phyloP scores from a whole-genome alignment of 129 eudicot species.

The Chrysanthemum seticuspe region DNA sequence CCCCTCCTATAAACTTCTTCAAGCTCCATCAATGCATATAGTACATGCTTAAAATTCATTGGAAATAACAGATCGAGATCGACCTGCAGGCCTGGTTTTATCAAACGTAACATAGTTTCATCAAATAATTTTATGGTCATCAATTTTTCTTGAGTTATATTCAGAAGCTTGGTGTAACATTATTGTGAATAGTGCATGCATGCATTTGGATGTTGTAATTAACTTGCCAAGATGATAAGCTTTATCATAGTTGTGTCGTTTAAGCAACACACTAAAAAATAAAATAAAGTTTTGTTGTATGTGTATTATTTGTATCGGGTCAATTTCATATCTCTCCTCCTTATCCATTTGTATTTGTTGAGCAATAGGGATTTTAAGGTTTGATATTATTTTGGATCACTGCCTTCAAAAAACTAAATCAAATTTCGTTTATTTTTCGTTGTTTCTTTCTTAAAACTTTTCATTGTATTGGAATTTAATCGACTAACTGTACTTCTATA shows the following conservation, averaged over 20 bases:
- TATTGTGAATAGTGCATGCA: neutral
- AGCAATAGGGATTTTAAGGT: neutral
- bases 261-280: neutral
- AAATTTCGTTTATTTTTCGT: neutral
- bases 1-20: too few relatives aligned
- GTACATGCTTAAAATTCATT: too few relatives aligned
- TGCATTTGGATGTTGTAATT: neutral
- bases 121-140: too few relatives aligned
- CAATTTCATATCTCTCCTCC: too few relatives aligned
- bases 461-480: neutral
- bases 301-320: neutral
- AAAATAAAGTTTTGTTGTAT: neutral
- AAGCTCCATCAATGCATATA: too few relatives aligned
- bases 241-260: neutral
- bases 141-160: too few relatives aligned
- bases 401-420: neutral
- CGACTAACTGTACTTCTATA: neutral
- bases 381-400: neutral
- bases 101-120: too few relatives aligned
- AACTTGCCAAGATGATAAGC: constrained; percentile 3
- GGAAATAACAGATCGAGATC: too few relatives aligned
- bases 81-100: too few relatives aligned
- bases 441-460: neutral
- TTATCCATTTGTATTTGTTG: neutral
- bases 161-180: neutral